Evolutionary conservation across 2,329 filamentous ascomycete species (phyloP).

Genomic region (Aureobasidium sp.): DNA sequence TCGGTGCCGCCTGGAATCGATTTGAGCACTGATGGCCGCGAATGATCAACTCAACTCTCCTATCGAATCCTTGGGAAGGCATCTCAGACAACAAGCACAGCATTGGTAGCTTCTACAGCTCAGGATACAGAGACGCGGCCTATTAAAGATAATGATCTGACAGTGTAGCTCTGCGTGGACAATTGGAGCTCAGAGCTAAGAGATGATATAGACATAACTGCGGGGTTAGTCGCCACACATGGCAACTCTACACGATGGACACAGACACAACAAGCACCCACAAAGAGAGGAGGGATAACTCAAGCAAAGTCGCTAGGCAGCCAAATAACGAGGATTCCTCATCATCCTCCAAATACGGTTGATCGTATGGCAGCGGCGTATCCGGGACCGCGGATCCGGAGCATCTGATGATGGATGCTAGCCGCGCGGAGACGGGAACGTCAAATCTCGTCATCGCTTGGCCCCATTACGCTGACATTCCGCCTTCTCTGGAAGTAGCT

Average conservation of each 20-base stretch:
- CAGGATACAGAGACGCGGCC: neutral
- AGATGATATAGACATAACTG: neutral
- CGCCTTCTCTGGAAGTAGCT: neutral
- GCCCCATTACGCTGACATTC: slow-evolving; percentile 11
- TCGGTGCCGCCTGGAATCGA: no score
- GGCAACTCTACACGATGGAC: neutral
- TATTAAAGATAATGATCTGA: no score
- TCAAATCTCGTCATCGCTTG: slow-evolving; percentile 12
- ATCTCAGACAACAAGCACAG: no score
- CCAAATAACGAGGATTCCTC: neutral
- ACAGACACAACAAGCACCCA: no score
- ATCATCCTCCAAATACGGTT: neutral
- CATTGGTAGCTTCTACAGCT: no score
- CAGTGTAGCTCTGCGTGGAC: no score
- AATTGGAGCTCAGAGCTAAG: neutral
- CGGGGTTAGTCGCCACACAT: neutral
- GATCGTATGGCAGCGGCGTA: neutral
- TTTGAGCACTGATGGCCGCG: no score
- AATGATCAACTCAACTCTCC: no score
- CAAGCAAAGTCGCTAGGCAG: neutral
- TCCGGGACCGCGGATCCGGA: neutral
- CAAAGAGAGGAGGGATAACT: neutral
- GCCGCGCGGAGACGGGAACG: neutral
- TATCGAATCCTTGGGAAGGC: no score
- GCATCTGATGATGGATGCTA: neutral